Evolutionary conservation across 768 basidiomycete species (phyloP), one percentile per base, ranked within the genome.

Genomic region (Clitopilus hobsonii): DNA sequence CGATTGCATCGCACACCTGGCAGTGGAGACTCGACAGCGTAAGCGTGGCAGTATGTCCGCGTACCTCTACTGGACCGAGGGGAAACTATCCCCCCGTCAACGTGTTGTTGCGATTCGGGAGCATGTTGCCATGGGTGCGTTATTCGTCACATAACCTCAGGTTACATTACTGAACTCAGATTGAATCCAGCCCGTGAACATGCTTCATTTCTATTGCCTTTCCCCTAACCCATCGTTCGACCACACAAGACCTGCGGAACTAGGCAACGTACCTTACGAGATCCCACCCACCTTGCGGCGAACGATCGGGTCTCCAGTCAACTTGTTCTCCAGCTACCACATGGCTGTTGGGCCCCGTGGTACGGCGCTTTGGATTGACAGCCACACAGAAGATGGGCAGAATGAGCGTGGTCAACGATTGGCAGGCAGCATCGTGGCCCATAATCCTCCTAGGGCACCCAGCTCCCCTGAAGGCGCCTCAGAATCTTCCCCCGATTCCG

Each of bases 301-400:
- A 29, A 72, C 72, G 10, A 74, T 85, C 51, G 74, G 70, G 1
- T 79, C 83, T 1, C 84, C 86, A 2, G 68, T 87, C 13, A 79
- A 83, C 13, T 65, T 86, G 27, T 83, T 85, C 58, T 71, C 80
- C 1, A 75, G 71, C 22, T 79, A 80, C 25, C 74, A 83, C 49
- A 75, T 84, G 68, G 71, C 71, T 0, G 60, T 89, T 18, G 86
- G 86, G 0, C 68, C 66, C 3, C 76, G 80, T 60, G 87, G 86
- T 3, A 86, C 83, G 5, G 81, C 79, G 4, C 58, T 89, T 14
- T 89, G 85, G 82, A 69, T 86, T 28, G 88, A 89, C 59, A 82
- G 73, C 49, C 81, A 86, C 49, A 79, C 81, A 0, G 81, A 83
- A 55, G 76, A 75, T 29, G 74, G 77, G 62, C 72, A 71, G 25